phyloP scores from a whole-genome alignment of 768 basidiomycete genomes.

The Pleurotus giganteus region DNA sequence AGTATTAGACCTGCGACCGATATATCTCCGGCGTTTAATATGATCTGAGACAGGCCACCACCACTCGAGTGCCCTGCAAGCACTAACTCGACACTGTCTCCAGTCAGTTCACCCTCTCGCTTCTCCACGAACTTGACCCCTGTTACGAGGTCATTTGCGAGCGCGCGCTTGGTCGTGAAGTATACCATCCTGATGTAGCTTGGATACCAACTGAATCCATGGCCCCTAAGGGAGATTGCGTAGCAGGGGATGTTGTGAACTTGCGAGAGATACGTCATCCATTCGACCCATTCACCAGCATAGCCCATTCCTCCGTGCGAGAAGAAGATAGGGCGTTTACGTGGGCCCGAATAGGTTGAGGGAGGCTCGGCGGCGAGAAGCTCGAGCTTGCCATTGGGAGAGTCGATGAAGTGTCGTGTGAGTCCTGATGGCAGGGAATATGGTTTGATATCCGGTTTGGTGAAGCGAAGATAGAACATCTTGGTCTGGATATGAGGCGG shows the following conservation, averaged over 20 bases:
- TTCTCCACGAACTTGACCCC: neutral
- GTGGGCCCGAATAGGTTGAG: neutral
- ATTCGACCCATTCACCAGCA: constrained; percentile 5
- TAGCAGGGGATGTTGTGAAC: neutral
- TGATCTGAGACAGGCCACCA: constrained; percentile 3
- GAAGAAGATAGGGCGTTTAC: constrained; percentile 1
- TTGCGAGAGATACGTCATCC: constrained; percentile 5
- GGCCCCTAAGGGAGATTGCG: neutral
- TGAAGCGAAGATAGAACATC: constrained; percentile 4
- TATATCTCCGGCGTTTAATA: neutral
- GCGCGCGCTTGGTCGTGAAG: neutral
- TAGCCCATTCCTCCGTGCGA: neutral
- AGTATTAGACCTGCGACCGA: neutral
- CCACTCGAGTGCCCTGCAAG: constrained; percentile 3
- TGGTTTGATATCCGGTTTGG: neutral
- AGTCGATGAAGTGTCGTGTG: neutral
- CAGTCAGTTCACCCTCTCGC: neutral
- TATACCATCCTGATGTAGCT: constrained; percentile 2
- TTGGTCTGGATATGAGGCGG: neutral
- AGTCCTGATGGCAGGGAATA: neutral
- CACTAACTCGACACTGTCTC: neutral
- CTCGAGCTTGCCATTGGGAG: neutral
- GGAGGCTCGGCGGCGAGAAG: constrained; percentile 1
- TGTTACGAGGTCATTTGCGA: neutral
- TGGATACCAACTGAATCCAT: constrained; percentile 6